Percentiles rank a stretch among this genome's conserved stretches.
phyloP scores from a whole-genome alignment of 164 flowering plant species.

The Magnolia changhungtana region DNA sequence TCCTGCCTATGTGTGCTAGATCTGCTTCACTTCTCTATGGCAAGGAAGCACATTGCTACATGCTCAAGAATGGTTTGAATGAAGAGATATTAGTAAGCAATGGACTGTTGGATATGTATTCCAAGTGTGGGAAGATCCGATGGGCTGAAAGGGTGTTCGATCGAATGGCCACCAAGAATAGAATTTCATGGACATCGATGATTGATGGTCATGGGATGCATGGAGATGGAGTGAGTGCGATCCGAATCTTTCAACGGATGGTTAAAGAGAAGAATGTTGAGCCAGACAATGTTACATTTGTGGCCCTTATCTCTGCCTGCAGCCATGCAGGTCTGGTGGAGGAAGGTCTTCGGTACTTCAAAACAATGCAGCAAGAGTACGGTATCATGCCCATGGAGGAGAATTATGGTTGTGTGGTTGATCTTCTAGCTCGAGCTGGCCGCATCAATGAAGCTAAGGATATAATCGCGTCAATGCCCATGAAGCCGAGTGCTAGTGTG shows the following conservation, averaged over 20 bases:
- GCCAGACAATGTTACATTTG: constrained; percentile 30
- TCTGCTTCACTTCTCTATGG: constrained; percentile 25
- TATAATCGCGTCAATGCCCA: constrained; percentile 20
- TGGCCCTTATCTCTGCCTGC: constrained; percentile 28
- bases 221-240: constrained; percentile 27
- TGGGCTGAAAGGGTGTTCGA: constrained; percentile 17
- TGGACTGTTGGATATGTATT: constrained; percentile 36
- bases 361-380: constrained; percentile 16
- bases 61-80: constrained; percentile 24
- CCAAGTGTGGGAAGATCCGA: constrained; percentile 29
- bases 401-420: constrained; percentile 23
- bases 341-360: constrained; percentile 25
- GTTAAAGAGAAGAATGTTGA: constrained; percentile 11
- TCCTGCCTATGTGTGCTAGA: constrained; percentile 26
- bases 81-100: constrained; percentile 28
- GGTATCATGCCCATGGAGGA: constrained; percentile 21
- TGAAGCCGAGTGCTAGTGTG: constrained; percentile 21
- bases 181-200: constrained; percentile 31
- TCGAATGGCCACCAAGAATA: constrained; percentile 16
- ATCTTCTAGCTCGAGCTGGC: constrained; percentile 32
- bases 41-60: constrained; percentile 28
- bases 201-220: constrained; percentile 28
- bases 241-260: constrained; percentile 16
- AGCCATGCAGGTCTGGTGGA: constrained; percentile 31
- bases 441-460: constrained; percentile 23